Conservation (phyloP, 2,329 filamentous ascomycete genomes). For the Sporothrix luriei region DNA sequence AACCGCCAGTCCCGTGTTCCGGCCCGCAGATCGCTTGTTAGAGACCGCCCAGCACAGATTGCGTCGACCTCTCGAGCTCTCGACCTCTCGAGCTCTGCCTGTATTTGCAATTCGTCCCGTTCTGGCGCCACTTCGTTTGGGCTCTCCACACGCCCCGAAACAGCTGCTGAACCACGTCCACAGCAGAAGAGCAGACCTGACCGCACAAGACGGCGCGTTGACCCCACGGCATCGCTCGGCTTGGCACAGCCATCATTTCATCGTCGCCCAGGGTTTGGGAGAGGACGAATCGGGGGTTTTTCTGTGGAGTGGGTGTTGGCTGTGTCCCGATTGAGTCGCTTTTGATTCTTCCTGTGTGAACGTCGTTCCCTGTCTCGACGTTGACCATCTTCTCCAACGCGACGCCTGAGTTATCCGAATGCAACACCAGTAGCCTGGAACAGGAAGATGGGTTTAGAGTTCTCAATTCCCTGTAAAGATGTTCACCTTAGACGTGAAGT, state of each 20-base stretch:
- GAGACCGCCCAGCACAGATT: constrained; percentile 2
- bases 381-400: not conserved
- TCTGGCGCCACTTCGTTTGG: not conserved
- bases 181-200: no score
- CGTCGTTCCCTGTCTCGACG: not conserved
- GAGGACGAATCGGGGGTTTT: not conserved
- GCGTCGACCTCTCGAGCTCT: no score
- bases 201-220: not conserved
- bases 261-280: constrained; percentile 25
- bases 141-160: constrained; percentile 26
- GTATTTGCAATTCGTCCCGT: constrained; percentile 17
- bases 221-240: constrained; percentile 13
- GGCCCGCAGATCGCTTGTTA: constrained; percentile 33
- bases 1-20: constrained; percentile 30
- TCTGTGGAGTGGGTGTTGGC: not conserved
- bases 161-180: constrained; percentile 20
- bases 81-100: no score
- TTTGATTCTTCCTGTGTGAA: no score
- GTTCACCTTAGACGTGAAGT: not conserved
- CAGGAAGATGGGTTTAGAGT: constrained; percentile 10
- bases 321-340: no score
- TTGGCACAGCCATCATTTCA: constrained; percentile 29
- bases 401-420: not conserved
- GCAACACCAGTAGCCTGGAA: not conserved
- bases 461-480: not conserved